Percentiles rank a stretch among this genome's conserved stretches.
Evolutionary conservation across 78 protist genomes (phyloP).

Genomic region (Chrysochromulina parva): DNA sequence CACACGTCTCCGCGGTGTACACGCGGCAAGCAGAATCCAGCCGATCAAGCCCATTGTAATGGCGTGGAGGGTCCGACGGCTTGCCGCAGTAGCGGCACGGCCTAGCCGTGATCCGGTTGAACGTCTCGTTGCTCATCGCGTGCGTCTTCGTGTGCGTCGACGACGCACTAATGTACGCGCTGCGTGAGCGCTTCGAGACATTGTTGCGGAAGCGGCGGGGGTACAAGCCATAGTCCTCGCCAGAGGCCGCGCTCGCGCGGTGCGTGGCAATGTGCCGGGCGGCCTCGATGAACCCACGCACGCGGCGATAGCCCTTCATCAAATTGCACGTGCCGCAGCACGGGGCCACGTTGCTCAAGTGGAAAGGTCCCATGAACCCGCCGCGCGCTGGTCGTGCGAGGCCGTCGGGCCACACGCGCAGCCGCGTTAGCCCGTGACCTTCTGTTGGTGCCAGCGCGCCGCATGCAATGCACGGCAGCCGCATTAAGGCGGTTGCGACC

Average conservation of each 20-base stretch:
- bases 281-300: too few species aligned
- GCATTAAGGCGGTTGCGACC: too few species aligned
- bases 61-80: neutral
- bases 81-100: conserved; percentile 15
- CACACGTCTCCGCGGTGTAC: neutral
- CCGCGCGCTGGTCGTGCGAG: too few species aligned
- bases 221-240: neutral
- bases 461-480: too few species aligned
- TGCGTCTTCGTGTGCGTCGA: neutral
- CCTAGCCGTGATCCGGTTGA: neutral
- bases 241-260: neutral
- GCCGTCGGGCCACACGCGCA: too few species aligned
- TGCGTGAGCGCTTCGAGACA: neutral
- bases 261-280: neutral
- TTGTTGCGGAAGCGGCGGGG: neutral
- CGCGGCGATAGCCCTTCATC: too few species aligned
- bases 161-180: neutral
- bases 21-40: neutral
- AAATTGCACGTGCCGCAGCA: too few species aligned
- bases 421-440: too few species aligned
- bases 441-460: too few species aligned
- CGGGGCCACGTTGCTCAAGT: too few species aligned
- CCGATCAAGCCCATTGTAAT: conserved; percentile 1
- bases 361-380: too few species aligned
- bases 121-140: neutral